Evolutionary conservation across 352 stramenopile genomes (phyloP).

Genomic region (Globisporangium echinulatum): DNA sequence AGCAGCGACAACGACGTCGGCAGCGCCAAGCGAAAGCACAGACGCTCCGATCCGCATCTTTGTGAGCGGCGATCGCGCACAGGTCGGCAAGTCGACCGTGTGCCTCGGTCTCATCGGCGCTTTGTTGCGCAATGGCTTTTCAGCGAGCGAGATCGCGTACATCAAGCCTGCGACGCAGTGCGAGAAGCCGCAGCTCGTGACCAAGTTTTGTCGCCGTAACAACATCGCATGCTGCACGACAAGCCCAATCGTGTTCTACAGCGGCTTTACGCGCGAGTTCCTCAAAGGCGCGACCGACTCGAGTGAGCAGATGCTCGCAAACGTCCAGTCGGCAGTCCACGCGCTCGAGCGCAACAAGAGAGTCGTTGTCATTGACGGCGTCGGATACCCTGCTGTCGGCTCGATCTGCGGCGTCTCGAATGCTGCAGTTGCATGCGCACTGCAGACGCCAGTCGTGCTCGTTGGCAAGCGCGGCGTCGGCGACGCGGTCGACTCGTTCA

Average conservation of each 20-base stretch:
- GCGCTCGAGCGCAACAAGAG: constrained; percentile 83
- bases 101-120: constrained; percentile 92
- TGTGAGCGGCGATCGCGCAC: constrained; percentile 70
- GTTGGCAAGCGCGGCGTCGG: constrained; percentile 95
- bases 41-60: constrained; percentile 46
- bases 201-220: constrained; percentile 88
- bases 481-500: constrained; percentile 96
- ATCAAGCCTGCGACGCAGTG: constrained; percentile 98
- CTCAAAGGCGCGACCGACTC: constrained; percentile 88
- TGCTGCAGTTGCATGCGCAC: constrained; percentile 48
- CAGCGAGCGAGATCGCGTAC: constrained; percentile 88
- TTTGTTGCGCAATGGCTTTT: constrained; percentile 70
- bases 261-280: constrained; percentile 95
- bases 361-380: constrained; percentile 94
- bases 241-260: constrained; percentile 95
- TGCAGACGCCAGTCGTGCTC: constrained; percentile 87
- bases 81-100: constrained; percentile 95
- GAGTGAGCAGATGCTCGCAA: constrained; percentile 74
- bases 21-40: not conserved
- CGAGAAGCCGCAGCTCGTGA: constrained; percentile 92
- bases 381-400: constrained; percentile 92
- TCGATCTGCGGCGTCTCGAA: constrained; percentile 82
- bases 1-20: not conserved
- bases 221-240: constrained; percentile 87
- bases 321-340: constrained; percentile 83